Evolutionary conservation across 2,329 filamentous ascomycete species (phyloP).

Genomic region (Shiraia sp.): DNA sequence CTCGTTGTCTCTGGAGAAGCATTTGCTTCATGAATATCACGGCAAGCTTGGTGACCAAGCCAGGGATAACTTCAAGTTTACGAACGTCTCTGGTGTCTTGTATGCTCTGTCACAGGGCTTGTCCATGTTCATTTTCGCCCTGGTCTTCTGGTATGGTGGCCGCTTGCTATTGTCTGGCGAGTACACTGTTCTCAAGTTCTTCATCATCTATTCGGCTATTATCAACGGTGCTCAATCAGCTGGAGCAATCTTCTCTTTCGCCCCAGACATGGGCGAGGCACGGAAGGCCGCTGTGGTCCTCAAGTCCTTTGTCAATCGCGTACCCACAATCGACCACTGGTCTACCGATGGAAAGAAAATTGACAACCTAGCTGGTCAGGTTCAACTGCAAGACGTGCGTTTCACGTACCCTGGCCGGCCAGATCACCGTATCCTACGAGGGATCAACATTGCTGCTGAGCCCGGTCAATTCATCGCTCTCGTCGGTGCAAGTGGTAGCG

Average conservation of each 20-base stretch:
- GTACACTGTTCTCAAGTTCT: constrained; percentile 82
- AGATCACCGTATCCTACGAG: constrained; percentile 88
- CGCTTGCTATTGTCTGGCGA: constrained; percentile 45
- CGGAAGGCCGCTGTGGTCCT: constrained; percentile 80
- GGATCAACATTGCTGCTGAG: constrained; percentile 72
- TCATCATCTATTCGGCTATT: constrained; percentile 83
- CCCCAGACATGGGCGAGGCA: constrained; percentile 96
- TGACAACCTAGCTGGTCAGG: constrained; percentile 62
- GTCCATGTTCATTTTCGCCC: constrained; percentile 51
- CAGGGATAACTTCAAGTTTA: constrained; percentile 69
- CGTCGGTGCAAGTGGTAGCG: constrained; percentile 91
- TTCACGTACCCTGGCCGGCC: constrained; percentile 92
- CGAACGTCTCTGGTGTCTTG: constrained; percentile 74
- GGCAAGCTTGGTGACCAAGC: constrained; percentile 71
- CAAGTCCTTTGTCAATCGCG: constrained; percentile 80
- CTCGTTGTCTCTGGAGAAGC: constrained; percentile 81
- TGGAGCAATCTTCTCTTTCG: constrained; percentile 90
- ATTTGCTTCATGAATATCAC: constrained; percentile 77
- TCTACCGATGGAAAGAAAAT: constrained; percentile 51
- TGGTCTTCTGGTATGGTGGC: constrained; percentile 47
- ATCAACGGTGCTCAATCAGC: constrained; percentile 93
- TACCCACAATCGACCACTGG: constrained; percentile 68
- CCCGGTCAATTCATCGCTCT: constrained; percentile 85
- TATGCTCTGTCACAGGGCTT: constrained; percentile 86
- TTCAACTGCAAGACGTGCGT: constrained; percentile 91